Base-by-base conservation (phyloP, 768 basidiomycete genomes). In the Leccinum boreale region DNA sequence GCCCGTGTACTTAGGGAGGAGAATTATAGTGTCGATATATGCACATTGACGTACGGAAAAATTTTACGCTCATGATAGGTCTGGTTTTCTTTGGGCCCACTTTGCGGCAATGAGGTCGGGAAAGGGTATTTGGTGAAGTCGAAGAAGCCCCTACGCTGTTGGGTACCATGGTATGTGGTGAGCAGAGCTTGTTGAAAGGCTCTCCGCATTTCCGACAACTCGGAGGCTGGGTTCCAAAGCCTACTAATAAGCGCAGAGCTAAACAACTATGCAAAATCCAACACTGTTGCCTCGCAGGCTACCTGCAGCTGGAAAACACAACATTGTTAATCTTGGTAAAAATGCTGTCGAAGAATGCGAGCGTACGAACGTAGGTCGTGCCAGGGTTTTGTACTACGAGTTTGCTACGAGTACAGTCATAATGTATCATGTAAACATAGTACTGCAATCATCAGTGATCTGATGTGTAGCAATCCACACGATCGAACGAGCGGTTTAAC, bases 51-150 rank as follows among this genome's bases (percentile, higher is more conserved):
- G 69, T 72, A 97, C 94, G 92, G 93, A 61, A 98, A 79, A 61
- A 94, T 81, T 77, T 90, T 95, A 60, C 83, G 81, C 67, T 96
- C 93, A 65, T 85, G 85, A 67, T 92, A 95, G 12, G 76, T 81
- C 65, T 91, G 88, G 10, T 76, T 65, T 56, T 80, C 78, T 5
- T 66, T 58, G n/a, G 46, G 21, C 33, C 63, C 65, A 33, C 65
- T 56, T 39, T 63, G 57, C 9, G 65, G 67, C 58, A 78, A 76
- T 2, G 78, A 74, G 5, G 78, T 76, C 50, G 80, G 64, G 7
- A 75, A 74, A 2, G 82, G 74, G 24, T 85, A 66, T 53, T 79
- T 74, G 15, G 84, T 79, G 15, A 89, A 70, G 14, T 78, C 80
- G 60, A 86, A 84, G 58, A 81, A 66, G 12, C 71, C 61, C 64